A percentile compares a stretch with the other conserved stretches of the same genome.
Evolutionary conservation across 179 eudicot species (phyloP).

Genomic region (Pouteria campechiana): DNA sequence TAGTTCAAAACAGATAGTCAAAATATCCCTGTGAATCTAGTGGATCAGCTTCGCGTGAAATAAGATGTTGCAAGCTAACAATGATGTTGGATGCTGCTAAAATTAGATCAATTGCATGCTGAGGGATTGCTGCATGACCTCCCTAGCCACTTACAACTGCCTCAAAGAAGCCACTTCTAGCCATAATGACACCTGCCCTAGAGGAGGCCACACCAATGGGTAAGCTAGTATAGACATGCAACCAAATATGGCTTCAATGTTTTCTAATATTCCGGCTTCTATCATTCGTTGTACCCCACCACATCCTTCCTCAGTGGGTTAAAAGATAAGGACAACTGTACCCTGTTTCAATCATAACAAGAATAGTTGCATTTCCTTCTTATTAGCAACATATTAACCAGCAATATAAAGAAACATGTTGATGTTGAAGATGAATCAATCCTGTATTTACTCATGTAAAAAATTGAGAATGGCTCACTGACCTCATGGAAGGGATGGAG

Average conservation of each 20-base stretch:
- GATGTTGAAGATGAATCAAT: no score
- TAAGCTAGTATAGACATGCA: slow-evolving; percentile 46
- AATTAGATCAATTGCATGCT: slow-evolving; percentile 86
- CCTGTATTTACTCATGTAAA: no score
- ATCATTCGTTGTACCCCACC: slow-evolving; percentile 78
- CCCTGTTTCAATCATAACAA: slow-evolving; percentile 38
- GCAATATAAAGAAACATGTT: no score
- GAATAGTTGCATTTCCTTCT: neutral
- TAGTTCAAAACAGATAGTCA: no score
- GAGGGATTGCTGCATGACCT: slow-evolving; percentile 97
- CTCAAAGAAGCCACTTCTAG: slow-evolving; percentile 74
- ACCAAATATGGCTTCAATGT: slow-evolving; percentile 85
- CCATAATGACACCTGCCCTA: slow-evolving; percentile 70
- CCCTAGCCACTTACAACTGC: slow-evolving; percentile 86
- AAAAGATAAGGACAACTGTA: slow-evolving; percentile 81
- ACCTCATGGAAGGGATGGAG: no score
- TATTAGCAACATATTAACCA: no score
- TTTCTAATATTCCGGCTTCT: slow-evolving; percentile 71
- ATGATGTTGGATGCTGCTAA: slow-evolving; percentile 88
- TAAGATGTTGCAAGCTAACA: slow-evolving; percentile 87
- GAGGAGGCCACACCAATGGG: slow-evolving; percentile 57
- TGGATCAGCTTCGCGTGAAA: slow-evolving; percentile 99
- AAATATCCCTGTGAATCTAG: slow-evolving; percentile 70
- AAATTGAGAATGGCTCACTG: no score
- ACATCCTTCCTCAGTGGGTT: slow-evolving; percentile 97